These are phyloP conservation scores for Pulchroboletus neoregius DNA, from an alignment of 1,284 basidiomycete species.

Conservation along the genomic window DNA sequence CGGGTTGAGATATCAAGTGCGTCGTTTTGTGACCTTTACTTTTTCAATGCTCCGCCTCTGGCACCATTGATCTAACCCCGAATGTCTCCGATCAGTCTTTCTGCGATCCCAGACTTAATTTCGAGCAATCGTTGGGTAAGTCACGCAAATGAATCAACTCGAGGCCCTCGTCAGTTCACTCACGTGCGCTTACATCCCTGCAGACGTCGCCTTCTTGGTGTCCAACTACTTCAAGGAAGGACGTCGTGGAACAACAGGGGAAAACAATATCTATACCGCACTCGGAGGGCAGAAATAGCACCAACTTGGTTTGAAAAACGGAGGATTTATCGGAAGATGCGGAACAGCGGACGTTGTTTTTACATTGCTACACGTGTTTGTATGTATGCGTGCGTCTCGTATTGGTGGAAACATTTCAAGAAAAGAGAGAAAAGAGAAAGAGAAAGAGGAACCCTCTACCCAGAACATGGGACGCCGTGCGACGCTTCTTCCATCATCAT, in stretches of 20 bases:
- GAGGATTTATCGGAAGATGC: conserved; percentile 2
- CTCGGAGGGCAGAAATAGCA: conserved; percentile 28
- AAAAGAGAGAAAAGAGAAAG: too few relatives aligned
- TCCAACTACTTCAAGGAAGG: conserved; percentile 76
- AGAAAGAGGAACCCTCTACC: neutral
- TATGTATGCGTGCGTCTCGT: neutral
- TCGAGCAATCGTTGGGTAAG: conserved; percentile 77
- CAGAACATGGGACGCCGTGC: neutral
- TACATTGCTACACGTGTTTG: conserved; percentile 12
- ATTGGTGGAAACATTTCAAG: neutral
- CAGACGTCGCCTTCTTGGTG: conserved; percentile 76
- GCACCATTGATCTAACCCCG: neutral
- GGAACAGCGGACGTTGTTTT: neutral
- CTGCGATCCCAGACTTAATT: conserved; percentile 79
- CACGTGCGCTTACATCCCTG: neutral
- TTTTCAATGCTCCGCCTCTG: neutral
- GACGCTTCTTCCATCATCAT: conserved; percentile 32
- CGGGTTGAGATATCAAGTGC: conserved; percentile 69
- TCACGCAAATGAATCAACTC: conserved; percentile 4
- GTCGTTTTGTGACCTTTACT: conserved; percentile 13
- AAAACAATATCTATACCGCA: conserved; percentile 28
- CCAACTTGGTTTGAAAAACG: neutral
- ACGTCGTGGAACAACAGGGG: conserved; percentile 37
- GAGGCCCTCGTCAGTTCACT: neutral
- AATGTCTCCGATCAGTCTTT: conserved; percentile 50